Conservation (phyloP, 768 basidiomycete species). For the Mycena polygramma region DNA sequence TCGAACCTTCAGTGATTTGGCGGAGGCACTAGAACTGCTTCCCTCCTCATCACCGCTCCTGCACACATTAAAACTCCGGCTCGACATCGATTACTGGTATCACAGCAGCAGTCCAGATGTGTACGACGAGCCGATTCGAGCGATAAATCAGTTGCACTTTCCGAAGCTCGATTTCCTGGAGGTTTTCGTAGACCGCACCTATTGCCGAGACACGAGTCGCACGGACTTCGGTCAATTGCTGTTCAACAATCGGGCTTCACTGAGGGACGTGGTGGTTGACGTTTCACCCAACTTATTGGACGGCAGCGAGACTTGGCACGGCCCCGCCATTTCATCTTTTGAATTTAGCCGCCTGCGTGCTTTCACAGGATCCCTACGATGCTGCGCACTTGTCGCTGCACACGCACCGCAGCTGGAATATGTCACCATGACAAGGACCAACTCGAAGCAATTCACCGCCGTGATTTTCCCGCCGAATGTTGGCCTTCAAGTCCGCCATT, state of each 20-base stretch:
- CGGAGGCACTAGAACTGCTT: background rate
- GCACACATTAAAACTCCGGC: background rate
- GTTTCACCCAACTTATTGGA: too few relatives aligned
- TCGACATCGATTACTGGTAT: background rate
- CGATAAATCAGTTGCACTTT: background rate
- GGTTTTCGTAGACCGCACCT: background rate
- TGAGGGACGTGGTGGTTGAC: background rate
- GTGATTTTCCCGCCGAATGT: too few relatives aligned
- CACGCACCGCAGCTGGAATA: too few relatives aligned
- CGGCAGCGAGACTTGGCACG: too few relatives aligned
- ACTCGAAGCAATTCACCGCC: too few relatives aligned
- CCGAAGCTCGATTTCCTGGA: background rate
- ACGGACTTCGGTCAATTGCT: background rate
- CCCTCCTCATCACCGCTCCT: conserved; percentile 5
- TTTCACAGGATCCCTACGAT: too few relatives aligned
- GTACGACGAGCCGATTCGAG: background rate
- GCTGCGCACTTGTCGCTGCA: too few relatives aligned
- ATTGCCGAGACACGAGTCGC: background rate
- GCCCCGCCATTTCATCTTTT: too few relatives aligned
- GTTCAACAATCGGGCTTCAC: background rate
- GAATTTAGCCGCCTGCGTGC: too few relatives aligned
- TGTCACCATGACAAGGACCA: too few relatives aligned
- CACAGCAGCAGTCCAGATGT: background rate
- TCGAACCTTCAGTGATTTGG: background rate
- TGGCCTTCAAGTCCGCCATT: too few relatives aligned